Evolutionary conservation across 805 yeast species (phyloP), one percentile per base, ranked within the genome.

Genomic region (Ogataea methanolica): DNA sequence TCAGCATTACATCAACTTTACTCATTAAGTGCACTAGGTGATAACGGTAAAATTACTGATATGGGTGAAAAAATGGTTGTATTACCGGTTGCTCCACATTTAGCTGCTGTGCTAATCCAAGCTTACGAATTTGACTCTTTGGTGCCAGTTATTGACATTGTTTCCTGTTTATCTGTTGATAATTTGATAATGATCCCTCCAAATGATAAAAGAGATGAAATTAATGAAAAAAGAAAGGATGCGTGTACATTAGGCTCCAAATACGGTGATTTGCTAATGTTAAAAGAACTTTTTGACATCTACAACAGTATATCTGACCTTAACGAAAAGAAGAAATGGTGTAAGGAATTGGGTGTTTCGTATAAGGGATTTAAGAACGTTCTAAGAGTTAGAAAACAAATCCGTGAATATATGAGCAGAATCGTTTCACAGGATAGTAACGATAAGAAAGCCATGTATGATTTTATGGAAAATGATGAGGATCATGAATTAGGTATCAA

Each of bases 151-250:
- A 74, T 92, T 26, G 98, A 92, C 61, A 88, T 94, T 45, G 95
- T 88, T 2, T 82, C 98, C 0, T 92, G 98, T 67, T 73, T 94
- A 22, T 88, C 96, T 15, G 97, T 94, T 6, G 97, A 92, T 56
- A 94, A 92, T 60, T 72, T 94, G 58, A 66, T 94, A 23, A 60
- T 88, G 57, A 88, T 86, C 52, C 96, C 97, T 1, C 75, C 82
- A 42, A 82, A 85, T 2, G 96, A 90, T 45, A 70, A 74, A 45
- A 73, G 98, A 51, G 97, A 94, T 57, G 96, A 86, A 49, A 79
- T 92, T 19, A 88, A 88, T 66, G 88, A 81, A 60, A 78, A 75
- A 54, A 74, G 97, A 56, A 72, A 83, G 43, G 82, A 79, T 46
- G 69, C 80, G 46, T 85, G 94, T 60, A 81, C 83, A 1, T 68